Evolutionary conservation across 257 asterid species (phyloP).

Genomic region (Nicotiana paniculata): DNA sequence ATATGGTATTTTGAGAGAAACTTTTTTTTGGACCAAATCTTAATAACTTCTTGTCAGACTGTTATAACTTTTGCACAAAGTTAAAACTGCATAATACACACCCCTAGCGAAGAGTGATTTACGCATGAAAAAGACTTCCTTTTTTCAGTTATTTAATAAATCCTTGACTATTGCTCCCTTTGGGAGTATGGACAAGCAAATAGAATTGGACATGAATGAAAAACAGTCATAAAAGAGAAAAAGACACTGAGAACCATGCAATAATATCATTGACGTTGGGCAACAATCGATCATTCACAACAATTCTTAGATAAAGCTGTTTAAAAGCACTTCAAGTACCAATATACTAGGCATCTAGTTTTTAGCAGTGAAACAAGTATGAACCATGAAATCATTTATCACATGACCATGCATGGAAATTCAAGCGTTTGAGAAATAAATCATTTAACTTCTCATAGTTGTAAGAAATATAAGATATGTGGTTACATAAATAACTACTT

Average conservation of each 20-base stretch:
- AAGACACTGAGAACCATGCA: not conserved
- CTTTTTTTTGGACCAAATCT: not conserved
- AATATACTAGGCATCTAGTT: not conserved
- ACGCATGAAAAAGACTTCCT: not conserved
- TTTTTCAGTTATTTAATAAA: not conserved
- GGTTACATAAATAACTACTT: slow-evolving; percentile 20
- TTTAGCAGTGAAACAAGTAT: not conserved
- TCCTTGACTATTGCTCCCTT: not conserved
- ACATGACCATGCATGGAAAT: not conserved
- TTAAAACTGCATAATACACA: not conserved
- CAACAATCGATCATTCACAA: not conserved
- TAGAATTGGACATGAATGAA: not conserved
- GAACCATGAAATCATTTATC: not conserved
- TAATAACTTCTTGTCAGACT: not conserved
- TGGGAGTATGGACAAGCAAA: not conserved
- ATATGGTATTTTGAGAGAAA: too few relatives aligned
- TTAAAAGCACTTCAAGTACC: not conserved
- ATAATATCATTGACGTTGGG: not conserved
- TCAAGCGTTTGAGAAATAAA: not conserved
- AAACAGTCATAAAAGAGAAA: not conserved
- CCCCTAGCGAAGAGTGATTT: not conserved
- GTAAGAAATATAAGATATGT: not conserved
- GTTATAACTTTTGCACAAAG: not conserved
- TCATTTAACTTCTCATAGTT: not conserved
- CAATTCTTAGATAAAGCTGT: not conserved